Evolutionary conservation across 148 eudicot species (phyloP), one percentile per base, ranked within the genome.

Genomic region (Persicaria maculosa): DNA sequence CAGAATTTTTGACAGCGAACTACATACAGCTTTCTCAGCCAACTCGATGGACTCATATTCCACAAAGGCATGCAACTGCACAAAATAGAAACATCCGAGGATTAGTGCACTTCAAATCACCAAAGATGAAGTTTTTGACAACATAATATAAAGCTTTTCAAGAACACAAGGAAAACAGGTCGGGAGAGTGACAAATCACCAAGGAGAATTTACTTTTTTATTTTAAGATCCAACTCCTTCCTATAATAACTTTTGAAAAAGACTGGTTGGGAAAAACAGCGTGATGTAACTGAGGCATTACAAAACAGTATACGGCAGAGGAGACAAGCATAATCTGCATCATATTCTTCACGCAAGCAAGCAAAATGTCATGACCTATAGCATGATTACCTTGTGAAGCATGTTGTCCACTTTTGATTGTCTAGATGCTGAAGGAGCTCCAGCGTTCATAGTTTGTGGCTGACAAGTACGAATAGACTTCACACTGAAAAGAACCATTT

Each of bases 51-150:
- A 78, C 69, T 92, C 98, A 84, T 92, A 95, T 83, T 95, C 98
- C 88, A 92, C 98, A 83, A 90, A 95, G 12, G 96, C 97, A 74
- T 95, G 99, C 82, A 95, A 76, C 99, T 95, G 74, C 77, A 84
- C 17, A 72, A 74, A 54, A 58, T 47, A 57, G 74, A 72, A 69
- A 79, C 47, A 46, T 10, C 22, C 64, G 75, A 59, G 74, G 44
- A 40, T 71, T 71, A 71, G 73, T 48, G 50, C 73, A 9, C 72
- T 47, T n/a, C 22, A 25, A 68, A 12, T n/a, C 22, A 69, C 1
- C 12, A 43, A 5, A 25, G 10, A 8, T 8, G 4, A 31, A 36
- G 7, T 25, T 19, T 9, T 62, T 62, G 68, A 62, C 44, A 31
- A 5, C 11, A 57, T 4, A 20, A 62, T 25, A 12, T 31, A 9